Base-by-base conservation (phyloP, 1,284 basidiomycete genomes). In the Sphagnurus paluster region DNA sequence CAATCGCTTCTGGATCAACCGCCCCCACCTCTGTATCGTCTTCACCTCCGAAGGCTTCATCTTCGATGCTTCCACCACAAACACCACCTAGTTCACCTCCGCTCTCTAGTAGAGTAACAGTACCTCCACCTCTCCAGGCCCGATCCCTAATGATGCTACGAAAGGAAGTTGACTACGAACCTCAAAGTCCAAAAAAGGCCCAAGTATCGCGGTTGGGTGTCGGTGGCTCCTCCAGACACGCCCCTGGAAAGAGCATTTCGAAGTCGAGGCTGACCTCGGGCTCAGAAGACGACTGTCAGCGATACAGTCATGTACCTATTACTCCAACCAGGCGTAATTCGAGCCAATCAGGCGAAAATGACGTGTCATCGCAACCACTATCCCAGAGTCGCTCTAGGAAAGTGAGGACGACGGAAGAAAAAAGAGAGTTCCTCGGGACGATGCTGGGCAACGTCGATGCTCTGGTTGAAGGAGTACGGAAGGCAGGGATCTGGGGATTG, bases 401-500 rank as follows among this genome's bases (percentile, higher is more conserved):
- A 39, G 67, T 71, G 46, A 75, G 79, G 55, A 87, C 82, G 19
- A 91, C 84, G 25, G 84, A 89, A 48, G 87, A 94, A 70, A 94
- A 94, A 72, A 93, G 89, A 67, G 80, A 83, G 61, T 65, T 90
- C 33, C 62, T 94, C 43, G 84, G 85, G 0, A 81, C 79, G 42
- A 85, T 92, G 80, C 64, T 94, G 39, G 91, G 90, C 1, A 94
- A 94, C 60, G 90, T 94, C 5, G 90, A 93, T 61, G 84, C 87
- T 38, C 74, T 93, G 7, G 88, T 94, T 3, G 87, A 90, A 56
- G 86, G 90, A 1, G 88, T 93, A 16, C 75, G 85, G 52, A 87
- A 83, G 65, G 88, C 87, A 0, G 90, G 90, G 0, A 82, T 93
- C 45, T 93, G 88, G 88, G 89, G 90, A 8, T 55, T 77, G 41